Conservation (phyloP, 495 filamentous ascomycete species). For the Platismatia glauca region DNA sequence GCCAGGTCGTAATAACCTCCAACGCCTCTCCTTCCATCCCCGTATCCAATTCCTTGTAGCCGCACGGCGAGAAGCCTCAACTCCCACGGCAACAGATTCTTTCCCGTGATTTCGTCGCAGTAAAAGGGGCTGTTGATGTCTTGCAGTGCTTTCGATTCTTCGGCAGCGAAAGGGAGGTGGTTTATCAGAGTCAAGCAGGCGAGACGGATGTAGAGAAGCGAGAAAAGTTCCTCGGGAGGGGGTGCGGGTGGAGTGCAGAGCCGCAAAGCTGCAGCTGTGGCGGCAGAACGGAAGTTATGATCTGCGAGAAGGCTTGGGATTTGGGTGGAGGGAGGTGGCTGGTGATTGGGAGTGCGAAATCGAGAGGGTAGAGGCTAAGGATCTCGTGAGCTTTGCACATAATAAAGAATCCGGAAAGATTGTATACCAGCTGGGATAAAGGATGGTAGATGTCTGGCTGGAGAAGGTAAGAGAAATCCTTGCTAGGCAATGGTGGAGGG, state of each 20-base stretch:
- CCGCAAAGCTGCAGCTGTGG: slow-evolving; percentile 61
- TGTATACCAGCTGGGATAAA: slow-evolving; percentile 6
- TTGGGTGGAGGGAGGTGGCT: slow-evolving; percentile 40
- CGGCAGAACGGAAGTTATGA: slow-evolving; percentile 63
- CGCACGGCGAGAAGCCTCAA: slow-evolving; percentile 72
- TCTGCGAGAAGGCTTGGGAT: slow-evolving; percentile 45
- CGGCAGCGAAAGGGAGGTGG: slow-evolving; percentile 63
- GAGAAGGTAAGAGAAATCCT: slow-evolving; percentile 73
- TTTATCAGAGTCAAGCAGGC: slow-evolving; percentile 69
- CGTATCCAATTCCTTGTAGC: slow-evolving; percentile 75
- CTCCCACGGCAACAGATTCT: slow-evolving; percentile 61
- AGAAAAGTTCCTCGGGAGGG: slow-evolving; percentile 59
- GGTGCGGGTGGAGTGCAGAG: slow-evolving; percentile 49
- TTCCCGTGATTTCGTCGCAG: slow-evolving; percentile 44
- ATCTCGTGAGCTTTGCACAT: slow-evolving; percentile 16
- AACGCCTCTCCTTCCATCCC: slow-evolving; percentile 73
- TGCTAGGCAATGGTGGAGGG: slow-evolving; percentile 32
- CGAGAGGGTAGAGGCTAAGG: slow-evolving; percentile 40
- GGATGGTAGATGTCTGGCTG: slow-evolving; percentile 69
- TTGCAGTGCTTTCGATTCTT: slow-evolving; percentile 75
- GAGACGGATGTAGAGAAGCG: slow-evolving; percentile 71
- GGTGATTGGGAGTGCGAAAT: slow-evolving; percentile 41
- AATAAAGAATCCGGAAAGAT: neutral
- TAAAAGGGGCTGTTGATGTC: slow-evolving; percentile 67
- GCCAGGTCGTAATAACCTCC: slow-evolving; percentile 84